Percentiles rank a stretch among this genome's conserved stretches.
phyloP scores from a whole-genome alignment of 208 protist species.

The Balamuthia mandrillaris region DNA sequence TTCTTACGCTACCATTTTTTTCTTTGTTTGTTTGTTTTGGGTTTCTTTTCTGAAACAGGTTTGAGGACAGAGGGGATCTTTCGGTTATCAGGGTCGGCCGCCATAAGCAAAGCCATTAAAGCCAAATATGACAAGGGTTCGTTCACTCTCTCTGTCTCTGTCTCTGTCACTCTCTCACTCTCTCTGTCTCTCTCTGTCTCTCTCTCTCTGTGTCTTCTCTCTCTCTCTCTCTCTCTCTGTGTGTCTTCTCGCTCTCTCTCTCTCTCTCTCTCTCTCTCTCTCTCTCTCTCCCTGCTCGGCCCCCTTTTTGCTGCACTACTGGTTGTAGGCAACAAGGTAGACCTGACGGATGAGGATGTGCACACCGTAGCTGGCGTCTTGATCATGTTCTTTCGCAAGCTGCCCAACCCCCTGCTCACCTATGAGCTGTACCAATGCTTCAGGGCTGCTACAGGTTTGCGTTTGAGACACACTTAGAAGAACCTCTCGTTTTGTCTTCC shows the following conservation, averaged over 20 bases:
- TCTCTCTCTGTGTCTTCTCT: neutral
- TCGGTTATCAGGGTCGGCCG: neutral
- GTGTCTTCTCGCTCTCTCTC: neutral
- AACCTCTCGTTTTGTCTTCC: too few species aligned
- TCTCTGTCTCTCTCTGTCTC: neutral
- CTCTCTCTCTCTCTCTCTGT: neutral
- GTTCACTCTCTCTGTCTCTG: neutral
- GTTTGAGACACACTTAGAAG: too few species aligned
- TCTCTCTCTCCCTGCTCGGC: neutral
- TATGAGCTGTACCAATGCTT: slow-evolving; percentile 28
- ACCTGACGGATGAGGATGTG: slow-evolving; percentile 6
- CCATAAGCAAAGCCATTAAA: neutral
- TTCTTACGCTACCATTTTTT: neutral
- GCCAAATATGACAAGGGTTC: slow-evolving; percentile 23
- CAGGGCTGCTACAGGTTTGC: neutral
- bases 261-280: neutral
- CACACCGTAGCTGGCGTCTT: slow-evolving; percentile 23
- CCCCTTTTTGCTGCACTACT: neutral
- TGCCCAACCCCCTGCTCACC: slow-evolving; percentile 24
- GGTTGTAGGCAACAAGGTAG: neutral
- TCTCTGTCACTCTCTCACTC: neutral
- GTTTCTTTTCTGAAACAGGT: neutral
- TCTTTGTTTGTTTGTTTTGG: neutral
- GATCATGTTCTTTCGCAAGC: slow-evolving; percentile 14
- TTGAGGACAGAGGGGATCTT: slow-evolving; percentile 10